Base-by-base conservation (phyloP, 495 filamentous ascomycete genomes). In the Cudoniella acicularis region DNA sequence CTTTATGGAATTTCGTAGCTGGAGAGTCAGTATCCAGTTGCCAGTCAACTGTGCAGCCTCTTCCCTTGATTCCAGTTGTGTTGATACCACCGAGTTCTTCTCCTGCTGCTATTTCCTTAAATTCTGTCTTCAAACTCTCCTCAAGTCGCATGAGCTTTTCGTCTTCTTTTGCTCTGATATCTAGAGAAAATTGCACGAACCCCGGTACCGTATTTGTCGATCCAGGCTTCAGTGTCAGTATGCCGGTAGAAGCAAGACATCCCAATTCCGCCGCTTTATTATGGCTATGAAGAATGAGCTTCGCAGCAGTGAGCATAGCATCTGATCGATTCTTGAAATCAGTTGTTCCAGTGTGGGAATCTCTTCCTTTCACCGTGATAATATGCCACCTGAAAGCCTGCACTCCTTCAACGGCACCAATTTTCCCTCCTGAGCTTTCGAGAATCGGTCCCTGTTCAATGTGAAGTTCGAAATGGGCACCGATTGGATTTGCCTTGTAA, bases 381-480 rank as follows among this genome's bases (percentile, higher is more conserved):
- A 80, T 87, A 68, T 81, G 84, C 89, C 89, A 91, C 49, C 80
- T 81, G 67, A 87, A 90, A 13, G 80, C 81, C 61, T 85, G 82
- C 8, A 87, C 87, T 30, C 87, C 89, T 21, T 79, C 79, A 20
- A 92, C 89, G 4, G 90, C 79, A 8, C 88, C 89, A 22, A 91
- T 80, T 40, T 83, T 84, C 62, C 85, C 77, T 18, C 75, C 70
- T 21, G 81, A 77, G 1, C 75, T 71, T 52, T 90, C 81, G 1
- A 93, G 78, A 42, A 87, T 82, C 6, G 63, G 66, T 0, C 63
- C 63, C 71, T 93, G 89, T 65, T 93, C 89, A 54, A 93, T 92
- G 64, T 92, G 89, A 2, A 92, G 73, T 67, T 94, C 89, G 69
- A 92, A 92, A 67, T 92, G 88, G 1, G 89, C 89, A 17, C 82